Evolutionary conservation across 2,329 filamentous ascomycete species (phyloP).

Genomic region (Stachybotrys chartarum): DNA sequence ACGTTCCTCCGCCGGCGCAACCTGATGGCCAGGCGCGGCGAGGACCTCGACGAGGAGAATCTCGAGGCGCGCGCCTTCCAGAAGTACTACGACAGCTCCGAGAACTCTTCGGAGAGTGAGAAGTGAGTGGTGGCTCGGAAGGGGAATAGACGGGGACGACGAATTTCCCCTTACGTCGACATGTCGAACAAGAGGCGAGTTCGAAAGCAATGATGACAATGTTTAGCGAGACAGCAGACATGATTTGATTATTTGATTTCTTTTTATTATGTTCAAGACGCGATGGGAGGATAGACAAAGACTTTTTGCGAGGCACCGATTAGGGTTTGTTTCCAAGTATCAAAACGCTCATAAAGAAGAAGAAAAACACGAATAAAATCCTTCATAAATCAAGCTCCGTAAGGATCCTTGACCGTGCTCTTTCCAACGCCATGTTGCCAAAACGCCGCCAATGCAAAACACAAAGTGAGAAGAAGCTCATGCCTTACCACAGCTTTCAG

Average conservation of each 20-base stretch:
- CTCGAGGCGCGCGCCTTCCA: constrained; percentile 14
- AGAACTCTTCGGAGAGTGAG: not conserved
- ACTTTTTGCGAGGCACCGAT: not conserved
- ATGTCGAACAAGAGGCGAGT: too few species aligned
- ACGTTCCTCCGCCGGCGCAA: constrained; percentile 34
- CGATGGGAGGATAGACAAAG: not conserved
- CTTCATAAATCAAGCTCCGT: too few species aligned
- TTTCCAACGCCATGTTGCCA: too few species aligned
- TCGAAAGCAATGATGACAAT: not conserved
- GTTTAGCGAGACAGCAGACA: not conserved
- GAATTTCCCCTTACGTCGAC: too few species aligned
- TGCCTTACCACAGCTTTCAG: too few species aligned
- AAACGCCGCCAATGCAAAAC: too few species aligned
- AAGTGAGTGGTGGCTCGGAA: not conserved
- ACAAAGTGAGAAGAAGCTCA: too few species aligned
- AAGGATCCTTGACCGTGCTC: too few species aligned
- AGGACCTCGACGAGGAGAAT: constrained; percentile 12
- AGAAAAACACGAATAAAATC: not conserved
- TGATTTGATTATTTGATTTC: not conserved
- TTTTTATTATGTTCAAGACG: not conserved
- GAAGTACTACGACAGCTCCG: constrained; percentile 1
- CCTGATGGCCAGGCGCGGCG: constrained; percentile 11
- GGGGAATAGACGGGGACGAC: too few species aligned
- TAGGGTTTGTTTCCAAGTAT: not conserved
- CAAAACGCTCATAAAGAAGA: not conserved